Evolutionary conservation across 1,284 basidiomycete genomes (phyloP), one percentile per base, ranked within the genome.

Genomic region (Leccinum fallax): DNA sequence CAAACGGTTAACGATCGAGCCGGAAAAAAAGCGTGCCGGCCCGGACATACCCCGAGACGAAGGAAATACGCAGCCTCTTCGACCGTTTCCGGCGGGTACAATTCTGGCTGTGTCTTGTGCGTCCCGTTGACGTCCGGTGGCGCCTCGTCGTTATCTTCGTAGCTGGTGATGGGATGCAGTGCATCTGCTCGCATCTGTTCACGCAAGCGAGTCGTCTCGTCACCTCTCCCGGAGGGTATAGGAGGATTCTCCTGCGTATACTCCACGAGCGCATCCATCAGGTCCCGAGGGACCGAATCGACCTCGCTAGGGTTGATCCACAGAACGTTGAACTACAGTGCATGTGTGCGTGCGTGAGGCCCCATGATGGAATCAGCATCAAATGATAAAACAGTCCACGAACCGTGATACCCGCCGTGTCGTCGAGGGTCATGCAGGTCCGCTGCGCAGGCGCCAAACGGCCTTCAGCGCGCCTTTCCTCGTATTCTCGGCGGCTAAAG

Each of bases 351-450:
- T 40, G 38, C 4, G 38, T 9, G 38, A 40, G 38, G 16, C 15
- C 13, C 51, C 30, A 32, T 32, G 30, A 65, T 51, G 43, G 40
- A 32, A 28, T 59, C 21, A 67, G 30, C 36, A 34, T 55, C 11
- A 52, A 34, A 53, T 55, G 36, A 53, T 30, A 49, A 55, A 3
- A 55, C 28, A n/a, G 5, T 19, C 40, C 54, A 71, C 83, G 70
- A 64, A 90, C 92, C 77, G 81, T 74, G 67, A 85, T 84, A 38
- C 84, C 89, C 10, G 80, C 81, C 69, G 83, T 81, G 73, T 92
- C 91, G 71, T 94, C 92, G 13, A 94, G 79, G 28, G 83, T 85
- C 48, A 75, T 70, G 67, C 92, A 91, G 11, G 92, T 94, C 55
- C 81, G 83, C 72, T 89, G 89, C 28, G 89, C 88, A 54, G 84